Percentiles rank a stretch among this genome's conserved stretches.
phyloP scores from a whole-genome alignment of 345 rosid species.

The Anacardium occidentale region DNA sequence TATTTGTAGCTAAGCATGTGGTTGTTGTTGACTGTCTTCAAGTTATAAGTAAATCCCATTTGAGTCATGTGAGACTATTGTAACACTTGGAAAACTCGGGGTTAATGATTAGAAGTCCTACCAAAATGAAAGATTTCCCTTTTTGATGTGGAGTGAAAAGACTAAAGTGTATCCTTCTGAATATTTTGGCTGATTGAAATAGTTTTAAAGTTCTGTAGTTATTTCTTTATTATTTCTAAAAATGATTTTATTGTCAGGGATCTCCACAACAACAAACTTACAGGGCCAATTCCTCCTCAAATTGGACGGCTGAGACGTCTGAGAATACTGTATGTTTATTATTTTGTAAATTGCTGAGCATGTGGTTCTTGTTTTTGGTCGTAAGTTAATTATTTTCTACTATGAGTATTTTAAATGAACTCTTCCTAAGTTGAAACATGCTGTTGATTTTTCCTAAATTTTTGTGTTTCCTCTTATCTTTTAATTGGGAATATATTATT shows the following conservation, averaged over 20 bases:
- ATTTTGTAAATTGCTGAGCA: not conserved
- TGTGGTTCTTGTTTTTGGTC: not conserved
- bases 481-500: not conserved
- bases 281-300: constrained; percentile 97
- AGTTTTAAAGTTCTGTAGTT: not conserved
- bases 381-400: not conserved
- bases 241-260: constrained; percentile 51
- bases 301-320: constrained; percentile 85
- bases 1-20: not conserved
- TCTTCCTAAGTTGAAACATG: not conserved
- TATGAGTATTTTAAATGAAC: not conserved
- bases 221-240: not conserved
- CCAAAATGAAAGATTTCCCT: not conserved
- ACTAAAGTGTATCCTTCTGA: no score
- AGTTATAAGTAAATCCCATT: not conserved
- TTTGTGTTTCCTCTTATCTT: not conserved
- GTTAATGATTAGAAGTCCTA: not conserved
- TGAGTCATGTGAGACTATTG: not conserved
- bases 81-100: not conserved
- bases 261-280: constrained; percentile 92
- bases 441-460: not conserved
- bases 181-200: no score
- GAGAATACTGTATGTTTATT: constrained; percentile 63
- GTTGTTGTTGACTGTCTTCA: not conserved
- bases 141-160: not conserved